Percentiles rank a stretch among this genome's conserved stretches.
These are phyloP conservation scores for Fonsecaea nubica DNA, from an alignment of 2,329 filamentous ascomycete genomes.

Conservation along the genomic window DNA sequence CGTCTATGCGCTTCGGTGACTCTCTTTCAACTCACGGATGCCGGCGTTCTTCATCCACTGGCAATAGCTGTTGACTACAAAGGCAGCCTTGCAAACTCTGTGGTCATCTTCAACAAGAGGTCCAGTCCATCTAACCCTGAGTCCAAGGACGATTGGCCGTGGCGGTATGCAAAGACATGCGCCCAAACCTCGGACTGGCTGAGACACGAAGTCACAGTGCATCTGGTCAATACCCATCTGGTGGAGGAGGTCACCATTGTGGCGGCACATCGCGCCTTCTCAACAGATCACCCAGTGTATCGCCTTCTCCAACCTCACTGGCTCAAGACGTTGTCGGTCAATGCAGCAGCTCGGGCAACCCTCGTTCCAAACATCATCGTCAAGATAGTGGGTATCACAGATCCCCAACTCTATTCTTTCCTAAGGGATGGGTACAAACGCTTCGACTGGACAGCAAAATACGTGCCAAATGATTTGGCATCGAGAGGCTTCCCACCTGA, in stretches of 20 bases:
- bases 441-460: conserved; percentile 55
- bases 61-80: conserved; percentile 59
- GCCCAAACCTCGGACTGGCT: conserved; percentile 58
- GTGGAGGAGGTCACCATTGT: conserved; percentile 59
- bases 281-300: conserved; percentile 53
- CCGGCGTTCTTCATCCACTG: conserved; percentile 57
- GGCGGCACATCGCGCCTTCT: conserved; percentile 53
- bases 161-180: conserved; percentile 61
- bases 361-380: conserved; percentile 56
- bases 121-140: conserved; percentile 42
- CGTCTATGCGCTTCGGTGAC: conserved; percentile 52
- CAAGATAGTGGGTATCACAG: conserved; percentile 52
- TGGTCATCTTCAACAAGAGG: conserved; percentile 59
- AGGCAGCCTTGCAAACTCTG: conserved; percentile 49
- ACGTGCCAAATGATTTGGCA: conserved; percentile 56
- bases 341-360: conserved; percentile 54
- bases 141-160: conserved; percentile 57
- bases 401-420: conserved; percentile 48
- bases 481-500: conserved; percentile 52
- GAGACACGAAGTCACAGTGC: conserved; percentile 56
- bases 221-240: conserved; percentile 56
- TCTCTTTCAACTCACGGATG: conserved; percentile 52
- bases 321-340: conserved; percentile 59
- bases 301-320: conserved; percentile 56
- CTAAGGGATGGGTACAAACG: conserved; percentile 51